Percentiles rank a stretch among this genome's conserved stretches.
Conservation (phyloP, 129 eudicot species). For the Flaveria bidentis region DNA sequence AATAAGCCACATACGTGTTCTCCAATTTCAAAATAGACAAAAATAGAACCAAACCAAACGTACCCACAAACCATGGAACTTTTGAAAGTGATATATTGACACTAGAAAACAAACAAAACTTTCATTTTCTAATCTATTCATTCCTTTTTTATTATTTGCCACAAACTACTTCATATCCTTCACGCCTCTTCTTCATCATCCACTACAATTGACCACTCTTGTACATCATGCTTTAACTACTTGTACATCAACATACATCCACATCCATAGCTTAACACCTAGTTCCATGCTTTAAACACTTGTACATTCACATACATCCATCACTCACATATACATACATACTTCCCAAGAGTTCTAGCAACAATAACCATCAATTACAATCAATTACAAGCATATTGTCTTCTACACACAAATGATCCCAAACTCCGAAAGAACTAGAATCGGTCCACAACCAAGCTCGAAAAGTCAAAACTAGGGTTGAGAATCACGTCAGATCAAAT, state of each 20-base stretch:
- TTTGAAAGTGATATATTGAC: constrained; percentile 25
- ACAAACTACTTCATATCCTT: constrained; percentile 39
- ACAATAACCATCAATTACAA: constrained; percentile 16
- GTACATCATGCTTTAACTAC: constrained; percentile 31
- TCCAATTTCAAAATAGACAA: neutral
- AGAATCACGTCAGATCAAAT: neutral
- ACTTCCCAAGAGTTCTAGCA: constrained; percentile 17
- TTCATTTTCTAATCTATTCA: constrained; percentile 38
- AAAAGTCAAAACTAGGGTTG: neutral
- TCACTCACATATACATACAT: neutral
- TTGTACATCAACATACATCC: constrained; percentile 24
- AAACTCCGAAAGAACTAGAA: neutral
- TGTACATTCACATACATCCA: neutral
- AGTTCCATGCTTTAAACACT: constrained; percentile 6
- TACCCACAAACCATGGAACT: constrained; percentile 34
- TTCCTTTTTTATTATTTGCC: constrained; percentile 29
- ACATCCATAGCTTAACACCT: neutral
- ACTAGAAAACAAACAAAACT: constrained; percentile 34
- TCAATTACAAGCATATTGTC: neutral
- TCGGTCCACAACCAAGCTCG: neutral
- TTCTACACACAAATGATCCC: neutral
- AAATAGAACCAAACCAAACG: constrained; percentile 23
- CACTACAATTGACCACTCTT: constrained; percentile 31
- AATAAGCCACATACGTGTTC: constrained; percentile 9
- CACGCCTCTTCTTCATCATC: constrained; percentile 47